phyloP scores from a whole-genome alignment of 352 stramenopile species.

The Elongisporangium prolatum region DNA sequence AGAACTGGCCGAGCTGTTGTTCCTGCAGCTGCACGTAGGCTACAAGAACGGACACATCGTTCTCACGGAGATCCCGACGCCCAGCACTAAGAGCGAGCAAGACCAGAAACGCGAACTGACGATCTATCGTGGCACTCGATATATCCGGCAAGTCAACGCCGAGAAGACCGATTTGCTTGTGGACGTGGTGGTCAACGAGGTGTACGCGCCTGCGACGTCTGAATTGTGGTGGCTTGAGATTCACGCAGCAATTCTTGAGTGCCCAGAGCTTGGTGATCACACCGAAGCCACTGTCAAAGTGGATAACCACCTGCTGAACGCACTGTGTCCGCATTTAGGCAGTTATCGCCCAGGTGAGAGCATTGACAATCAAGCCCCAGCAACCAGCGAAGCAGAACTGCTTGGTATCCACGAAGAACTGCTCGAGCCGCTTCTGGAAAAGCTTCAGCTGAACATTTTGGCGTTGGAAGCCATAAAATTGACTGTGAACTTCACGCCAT shows the following conservation, averaged over 20 bases:
- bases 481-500: not conserved
- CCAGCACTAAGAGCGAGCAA: conserved; percentile 10
- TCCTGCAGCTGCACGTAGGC: conserved; percentile 39
- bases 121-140: conserved; percentile 50
- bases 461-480: not conserved
- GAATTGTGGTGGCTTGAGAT: conserved; percentile 67
- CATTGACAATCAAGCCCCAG: conserved; percentile 1
- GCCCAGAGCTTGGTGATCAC: not conserved
- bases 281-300: conserved; percentile 12
- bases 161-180: conserved; percentile 7
- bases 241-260: conserved; percentile 22
- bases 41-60: conserved; percentile 73
- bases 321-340: conserved; percentile 29
- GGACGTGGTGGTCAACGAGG: conserved; percentile 52
- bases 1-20: conserved; percentile 40
- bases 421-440: conserved; percentile 35
- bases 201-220: conserved; percentile 37
- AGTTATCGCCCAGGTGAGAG: conserved; percentile 53
- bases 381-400: conserved; percentile 19
- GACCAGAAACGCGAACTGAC: conserved; percentile 22
- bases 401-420: conserved; percentile 55
- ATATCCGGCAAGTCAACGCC: conserved; percentile 9
- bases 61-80: conserved; percentile 28
- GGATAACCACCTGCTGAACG: conserved; percentile 30
- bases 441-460: conserved; percentile 18